Base-by-base conservation (phyloP, 257 asterid species). In the Fraxinus americana region DNA sequence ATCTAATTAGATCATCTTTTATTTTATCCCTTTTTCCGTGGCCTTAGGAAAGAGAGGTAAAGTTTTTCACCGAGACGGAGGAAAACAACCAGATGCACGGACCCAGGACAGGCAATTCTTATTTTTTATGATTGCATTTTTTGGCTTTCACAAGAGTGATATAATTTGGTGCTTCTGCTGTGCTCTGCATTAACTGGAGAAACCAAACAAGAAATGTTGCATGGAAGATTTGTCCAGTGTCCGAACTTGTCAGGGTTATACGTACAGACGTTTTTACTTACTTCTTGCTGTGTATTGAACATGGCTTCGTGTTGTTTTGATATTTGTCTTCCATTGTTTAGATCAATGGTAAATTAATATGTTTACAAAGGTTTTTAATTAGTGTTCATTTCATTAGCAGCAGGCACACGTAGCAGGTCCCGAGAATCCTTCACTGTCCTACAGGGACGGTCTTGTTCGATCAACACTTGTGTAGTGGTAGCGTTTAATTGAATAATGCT, bases 1-100 rank as follows among this genome's bases (percentile, higher is more conserved):
- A 54, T 57, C 14, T 7, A 66, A 34, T 66, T 63, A 54, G 73
- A 7, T 57, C 6, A 65, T 32, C 48, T 27, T 21, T 21, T 57
- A 6, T n/a, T 70, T 21, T 38, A 30, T 72, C 7, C 61, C 30
- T 27, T 25, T 43, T 66, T 50, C 54, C 52, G 7, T 39, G 70
- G 74, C 71, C 67, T 57, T 81, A 95, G 99, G 99, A 93, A 88
- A 86, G 98, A 77, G 97, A 93, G 78, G 97, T 95, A 85, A 93
- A 95, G 91, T 95, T 95, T 78, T 95, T 95, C 90, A 90, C 98
- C 0, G 99, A 95, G 85, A 95, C 99, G 0, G 99, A 93, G 82
- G 98, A 95, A 84, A 95, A 93, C 92, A 95, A 93, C 87, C 98
- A 95, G 80, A 95, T 95, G 99, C 87, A 98, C 72, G 99, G 99